A percentile compares a stretch with the other conserved stretches of the same genome.
Evolutionary conservation across 352 stramenopile species (phyloP).

Genomic region (Phytophthora fragariaefolia): DNA sequence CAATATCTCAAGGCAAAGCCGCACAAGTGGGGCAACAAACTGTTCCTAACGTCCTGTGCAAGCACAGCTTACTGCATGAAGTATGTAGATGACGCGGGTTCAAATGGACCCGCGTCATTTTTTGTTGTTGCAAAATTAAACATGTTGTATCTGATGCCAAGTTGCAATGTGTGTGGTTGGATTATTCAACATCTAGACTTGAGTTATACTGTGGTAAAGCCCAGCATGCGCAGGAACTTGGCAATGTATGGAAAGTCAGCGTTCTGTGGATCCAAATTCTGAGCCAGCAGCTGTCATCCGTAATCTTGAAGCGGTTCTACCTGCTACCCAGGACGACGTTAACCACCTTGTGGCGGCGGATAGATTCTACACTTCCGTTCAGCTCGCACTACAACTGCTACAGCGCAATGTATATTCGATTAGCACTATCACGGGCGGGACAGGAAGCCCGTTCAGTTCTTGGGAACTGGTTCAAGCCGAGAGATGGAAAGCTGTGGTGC

Average conservation of each 20-base stretch:
- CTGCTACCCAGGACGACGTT: too few relatives aligned
- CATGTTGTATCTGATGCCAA: slow-evolving; percentile 20
- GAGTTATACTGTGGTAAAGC: too few relatives aligned
- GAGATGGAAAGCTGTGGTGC: slow-evolving; percentile 3
- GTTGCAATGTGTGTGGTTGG: background rate
- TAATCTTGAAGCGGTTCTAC: slow-evolving; percentile 2
- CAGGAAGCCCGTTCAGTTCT: background rate
- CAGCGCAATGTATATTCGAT: slow-evolving; percentile 16
- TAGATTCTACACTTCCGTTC: too few relatives aligned
- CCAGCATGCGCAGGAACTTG: too few relatives aligned
- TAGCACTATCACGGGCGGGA: slow-evolving; percentile 9
- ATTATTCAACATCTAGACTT: slow-evolving; percentile 11
- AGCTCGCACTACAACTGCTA: too few relatives aligned
- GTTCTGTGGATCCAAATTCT: slow-evolving; percentile 12
- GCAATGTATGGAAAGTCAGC: background rate
- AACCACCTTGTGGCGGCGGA: too few relatives aligned
- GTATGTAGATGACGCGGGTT: background rate
- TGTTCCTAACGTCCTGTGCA: slow-evolving; percentile 17
- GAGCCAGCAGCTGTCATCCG: slow-evolving; percentile 2
- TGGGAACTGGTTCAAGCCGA: slow-evolving; percentile 3
- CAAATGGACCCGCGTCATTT: background rate
- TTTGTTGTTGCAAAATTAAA: slow-evolving; percentile 6
- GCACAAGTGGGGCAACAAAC: slow-evolving; percentile 11
- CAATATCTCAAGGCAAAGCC: too few relatives aligned
- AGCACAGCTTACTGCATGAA: slow-evolving; percentile 9